phyloP scores from a whole-genome alignment of 805 yeast genomes.

The Lachancea kluyveri region DNA sequence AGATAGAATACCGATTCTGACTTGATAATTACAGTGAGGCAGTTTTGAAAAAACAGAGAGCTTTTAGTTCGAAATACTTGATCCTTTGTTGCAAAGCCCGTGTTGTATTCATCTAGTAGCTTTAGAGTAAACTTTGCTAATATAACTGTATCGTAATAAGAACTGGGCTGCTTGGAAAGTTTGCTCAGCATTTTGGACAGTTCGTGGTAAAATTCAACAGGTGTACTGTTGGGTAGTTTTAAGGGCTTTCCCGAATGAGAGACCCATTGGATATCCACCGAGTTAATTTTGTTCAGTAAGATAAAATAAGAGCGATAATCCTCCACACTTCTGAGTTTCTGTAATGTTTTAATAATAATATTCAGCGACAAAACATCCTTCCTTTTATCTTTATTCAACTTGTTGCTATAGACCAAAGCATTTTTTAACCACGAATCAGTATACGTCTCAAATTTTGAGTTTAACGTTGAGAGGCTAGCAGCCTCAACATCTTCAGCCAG shows the following conservation, averaged over 20 bases:
- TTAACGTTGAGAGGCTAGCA: neutral
- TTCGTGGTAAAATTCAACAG: constrained; percentile 24
- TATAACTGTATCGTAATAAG: too few relatives aligned
- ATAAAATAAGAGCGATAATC: constrained; percentile 16
- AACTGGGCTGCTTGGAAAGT: too few relatives aligned
- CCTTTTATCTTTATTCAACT: neutral
- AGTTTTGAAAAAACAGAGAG: constrained; percentile 3
- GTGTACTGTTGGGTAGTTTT: constrained; percentile 7
- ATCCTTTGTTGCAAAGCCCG: too few relatives aligned
- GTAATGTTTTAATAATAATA: constrained; percentile 18
- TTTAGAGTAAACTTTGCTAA: constrained; percentile 19
- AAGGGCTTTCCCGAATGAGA: constrained; percentile 11
- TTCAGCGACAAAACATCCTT: constrained; percentile 10
- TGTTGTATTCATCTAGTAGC: constrained; percentile 13
- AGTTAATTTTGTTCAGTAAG: constrained; percentile 17
- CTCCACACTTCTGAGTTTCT: constrained; percentile 17
- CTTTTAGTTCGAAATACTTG: constrained; percentile 1
- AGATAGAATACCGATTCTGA: constrained; percentile 15
- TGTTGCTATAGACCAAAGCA: constrained; percentile 9
- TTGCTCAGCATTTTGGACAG: constrained; percentile 21
- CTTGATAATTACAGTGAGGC: constrained; percentile 9
- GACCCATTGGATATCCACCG: constrained; percentile 20
- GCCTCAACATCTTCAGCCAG: constrained; percentile 1
- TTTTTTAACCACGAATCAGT: constrained; percentile 19
- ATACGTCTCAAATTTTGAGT: neutral